A percentile compares a stretch with the other conserved stretches of the same genome.
Conservation (phyloP, 441 rosid species). For the Bruguiera hainesii region DNA sequence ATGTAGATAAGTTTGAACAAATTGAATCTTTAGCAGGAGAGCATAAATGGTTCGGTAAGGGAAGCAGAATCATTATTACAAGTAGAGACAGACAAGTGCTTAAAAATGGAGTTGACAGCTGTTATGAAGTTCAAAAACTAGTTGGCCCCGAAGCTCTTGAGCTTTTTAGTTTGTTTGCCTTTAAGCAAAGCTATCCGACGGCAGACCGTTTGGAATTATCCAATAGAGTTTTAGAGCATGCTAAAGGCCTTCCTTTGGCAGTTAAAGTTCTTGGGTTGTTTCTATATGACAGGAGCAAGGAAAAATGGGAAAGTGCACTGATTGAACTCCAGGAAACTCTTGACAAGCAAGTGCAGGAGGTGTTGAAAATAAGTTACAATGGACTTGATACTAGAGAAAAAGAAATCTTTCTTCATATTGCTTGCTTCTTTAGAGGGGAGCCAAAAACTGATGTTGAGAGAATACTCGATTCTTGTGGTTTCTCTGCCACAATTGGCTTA, state of each 20-base stretch:
- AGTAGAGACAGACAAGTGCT: conserved; percentile 8
- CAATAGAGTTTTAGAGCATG: too few relatives aligned
- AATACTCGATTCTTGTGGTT: neutral
- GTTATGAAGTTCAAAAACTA: conserved; percentile 12
- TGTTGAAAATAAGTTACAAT: too few relatives aligned
- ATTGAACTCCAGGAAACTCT: conserved; percentile 13
- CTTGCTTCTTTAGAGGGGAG: too few relatives aligned
- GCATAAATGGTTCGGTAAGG: neutral
- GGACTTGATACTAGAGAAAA: too few relatives aligned
- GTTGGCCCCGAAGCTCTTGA: conserved; percentile 4
- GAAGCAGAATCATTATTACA: conserved; percentile 14
- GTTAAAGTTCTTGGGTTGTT: neutral
- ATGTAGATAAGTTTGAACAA: neutral
- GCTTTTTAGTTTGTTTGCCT: conserved; percentile 17
- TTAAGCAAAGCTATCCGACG: conserved; percentile 8
- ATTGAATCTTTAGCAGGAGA: conserved; percentile 2
- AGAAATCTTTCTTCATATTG: neutral
- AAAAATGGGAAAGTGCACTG: conserved; percentile 23
- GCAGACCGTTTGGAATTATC: too few relatives aligned
- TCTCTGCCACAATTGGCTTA: neutral
- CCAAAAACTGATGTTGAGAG: neutral
- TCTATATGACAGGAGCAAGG: neutral
- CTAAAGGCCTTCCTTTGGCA: too few relatives aligned
- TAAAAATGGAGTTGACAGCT: conserved; percentile 9
- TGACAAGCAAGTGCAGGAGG: neutral